phyloP scores from a whole-genome alignment of 2,329 filamentous ascomycete species.

The Fusarium humuli region DNA sequence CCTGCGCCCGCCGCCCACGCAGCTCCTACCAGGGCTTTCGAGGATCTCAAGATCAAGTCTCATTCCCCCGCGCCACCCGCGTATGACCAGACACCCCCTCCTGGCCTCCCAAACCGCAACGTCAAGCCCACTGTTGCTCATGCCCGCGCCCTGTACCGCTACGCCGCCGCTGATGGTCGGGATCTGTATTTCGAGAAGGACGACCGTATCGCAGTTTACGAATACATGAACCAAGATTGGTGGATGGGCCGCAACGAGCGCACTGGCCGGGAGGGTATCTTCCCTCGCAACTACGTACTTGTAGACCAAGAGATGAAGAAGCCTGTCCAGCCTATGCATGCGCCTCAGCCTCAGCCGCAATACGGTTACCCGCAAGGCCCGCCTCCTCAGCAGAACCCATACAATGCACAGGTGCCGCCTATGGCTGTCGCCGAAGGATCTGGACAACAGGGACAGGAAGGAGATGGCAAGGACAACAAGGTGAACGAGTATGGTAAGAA shows the following conservation, averaged over 20 bases:
- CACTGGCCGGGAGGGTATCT: conserved; percentile 89
- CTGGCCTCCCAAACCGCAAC: conserved; percentile 55
- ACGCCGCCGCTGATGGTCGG: conserved; percentile 80
- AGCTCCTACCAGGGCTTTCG: conserved; percentile 55
- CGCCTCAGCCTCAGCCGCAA: conserved; percentile 46
- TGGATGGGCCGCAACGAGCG: conserved; percentile 90
- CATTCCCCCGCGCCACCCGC: conserved; percentile 60
- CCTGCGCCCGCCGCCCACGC: conserved; percentile 47
- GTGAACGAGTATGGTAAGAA: conserved; percentile 86
- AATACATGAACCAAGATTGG: conserved; percentile 98
- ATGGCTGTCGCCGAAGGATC: conserved; percentile 76
- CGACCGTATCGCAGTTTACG: conserved; percentile 82
- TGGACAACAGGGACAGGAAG: conserved; percentile 56
- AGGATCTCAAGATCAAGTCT: conserved; percentile 54
- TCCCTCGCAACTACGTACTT: conserved; percentile 91
- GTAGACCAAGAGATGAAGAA: conserved; percentile 71
- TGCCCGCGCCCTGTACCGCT: conserved; percentile 86
- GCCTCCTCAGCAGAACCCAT: conserved; percentile 67
- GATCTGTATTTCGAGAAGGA: conserved; percentile 85
- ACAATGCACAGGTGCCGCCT: conserved; percentile 77
- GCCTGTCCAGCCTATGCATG: conserved; percentile 41
- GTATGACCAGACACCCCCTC: conserved; percentile 62
- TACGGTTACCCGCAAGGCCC: conserved; percentile 57
- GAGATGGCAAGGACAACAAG: conserved; percentile 72
- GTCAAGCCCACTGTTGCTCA: conserved; percentile 73